A percentile compares a stretch with the other conserved stretches of the same genome.
These are phyloP conservation scores for Fusarium humuli DNA, from an alignment of 2,329 filamentous ascomycete species.

Conservation along the genomic window DNA sequence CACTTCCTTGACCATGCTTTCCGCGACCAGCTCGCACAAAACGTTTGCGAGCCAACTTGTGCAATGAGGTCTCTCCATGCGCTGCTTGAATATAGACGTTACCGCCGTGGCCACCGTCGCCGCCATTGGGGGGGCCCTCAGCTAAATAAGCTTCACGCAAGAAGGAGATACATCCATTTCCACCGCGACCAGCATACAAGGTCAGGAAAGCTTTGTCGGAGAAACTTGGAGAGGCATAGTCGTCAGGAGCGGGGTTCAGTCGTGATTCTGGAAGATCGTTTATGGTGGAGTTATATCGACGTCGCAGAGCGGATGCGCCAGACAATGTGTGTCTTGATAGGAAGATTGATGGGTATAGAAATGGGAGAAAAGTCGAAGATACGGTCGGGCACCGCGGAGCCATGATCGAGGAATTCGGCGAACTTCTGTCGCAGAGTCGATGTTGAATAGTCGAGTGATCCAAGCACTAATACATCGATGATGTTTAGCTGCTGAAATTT, in stretches of 20 bases:
- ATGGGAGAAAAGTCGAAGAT: slow-evolving; percentile 49
- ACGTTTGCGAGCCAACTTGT: slow-evolving; percentile 85
- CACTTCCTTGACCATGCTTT: slow-evolving; percentile 81
- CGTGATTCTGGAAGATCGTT: slow-evolving; percentile 63
- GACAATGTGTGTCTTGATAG: slow-evolving; percentile 31
- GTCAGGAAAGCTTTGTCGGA: slow-evolving; percentile 85
- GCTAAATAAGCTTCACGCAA: slow-evolving; percentile 89
- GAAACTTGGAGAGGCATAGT: slow-evolving; percentile 86
- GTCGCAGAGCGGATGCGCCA: slow-evolving; percentile 22
- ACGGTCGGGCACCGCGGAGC: slow-evolving; percentile 44
- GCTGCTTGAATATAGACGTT: slow-evolving; percentile 95
- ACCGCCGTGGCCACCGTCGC: slow-evolving; percentile 91
- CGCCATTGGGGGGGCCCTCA: slow-evolving; percentile 92
- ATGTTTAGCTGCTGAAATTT: slow-evolving; percentile 30
- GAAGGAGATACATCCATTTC: slow-evolving; percentile 94
- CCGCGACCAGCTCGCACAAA: slow-evolving; percentile 80
- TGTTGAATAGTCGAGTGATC: slow-evolving; percentile 7
- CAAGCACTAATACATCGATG: slow-evolving; percentile 3
- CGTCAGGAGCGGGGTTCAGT: slow-evolving; percentile 84
- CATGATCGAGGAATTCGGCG: slow-evolving; percentile 37
- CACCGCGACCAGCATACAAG: slow-evolving; percentile 82
- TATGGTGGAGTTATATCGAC: slow-evolving; percentile 47
- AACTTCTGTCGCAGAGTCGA: slow-evolving; percentile 8
- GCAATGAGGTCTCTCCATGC: slow-evolving; percentile 88
- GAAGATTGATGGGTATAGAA: slow-evolving; percentile 64